phyloP scores from a whole-genome alignment of 1,139 yeast genomes.

The Hyphopichia wangnamkhiaoensis region DNA sequence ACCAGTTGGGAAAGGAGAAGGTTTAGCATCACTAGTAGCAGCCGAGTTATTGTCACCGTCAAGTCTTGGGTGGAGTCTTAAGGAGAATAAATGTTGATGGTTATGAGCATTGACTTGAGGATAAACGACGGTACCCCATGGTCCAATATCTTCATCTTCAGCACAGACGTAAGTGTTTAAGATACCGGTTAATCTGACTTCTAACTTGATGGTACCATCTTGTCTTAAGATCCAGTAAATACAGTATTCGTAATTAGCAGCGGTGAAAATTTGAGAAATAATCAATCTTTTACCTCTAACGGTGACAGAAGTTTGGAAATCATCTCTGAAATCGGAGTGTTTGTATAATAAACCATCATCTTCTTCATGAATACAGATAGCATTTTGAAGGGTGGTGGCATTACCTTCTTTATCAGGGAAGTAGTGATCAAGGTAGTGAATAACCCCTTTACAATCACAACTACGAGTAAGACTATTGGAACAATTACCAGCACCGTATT shows the following conservation, averaged over 20 bases:
- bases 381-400: slow-evolving; percentile 70
- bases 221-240: slow-evolving; percentile 81
- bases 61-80: slow-evolving; percentile 76
- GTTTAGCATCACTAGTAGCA: slow-evolving; percentile 64
- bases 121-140: slow-evolving; percentile 80
- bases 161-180: slow-evolving; percentile 67
- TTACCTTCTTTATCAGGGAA: slow-evolving; percentile 67
- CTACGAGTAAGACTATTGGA: slow-evolving; percentile 77
- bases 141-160: slow-evolving; percentile 65
- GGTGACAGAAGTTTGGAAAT: slow-evolving; percentile 70
- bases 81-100: slow-evolving; percentile 82
- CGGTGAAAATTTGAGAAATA: slow-evolving; percentile 78
- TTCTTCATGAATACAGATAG: slow-evolving; percentile 82
- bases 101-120: slow-evolving; percentile 83
- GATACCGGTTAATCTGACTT: slow-evolving; percentile 78
- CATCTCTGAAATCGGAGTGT: slow-evolving; percentile 84
- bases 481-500: slow-evolving; percentile 85
- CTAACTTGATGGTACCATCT: slow-evolving; percentile 80
- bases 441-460: slow-evolving; percentile 84
- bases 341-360: slow-evolving; percentile 78
- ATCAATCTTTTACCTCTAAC: slow-evolving; percentile 76
- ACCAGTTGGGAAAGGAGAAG: slow-evolving; percentile 62
- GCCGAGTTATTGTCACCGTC: slow-evolving; percentile 79
- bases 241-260: slow-evolving; percentile 84
- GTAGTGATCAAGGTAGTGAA: slow-evolving; percentile 77